These are phyloP conservation scores for Quercus gilva DNA, from an alignment of 306 rosid genomes.

Conservation along the genomic window DNA sequence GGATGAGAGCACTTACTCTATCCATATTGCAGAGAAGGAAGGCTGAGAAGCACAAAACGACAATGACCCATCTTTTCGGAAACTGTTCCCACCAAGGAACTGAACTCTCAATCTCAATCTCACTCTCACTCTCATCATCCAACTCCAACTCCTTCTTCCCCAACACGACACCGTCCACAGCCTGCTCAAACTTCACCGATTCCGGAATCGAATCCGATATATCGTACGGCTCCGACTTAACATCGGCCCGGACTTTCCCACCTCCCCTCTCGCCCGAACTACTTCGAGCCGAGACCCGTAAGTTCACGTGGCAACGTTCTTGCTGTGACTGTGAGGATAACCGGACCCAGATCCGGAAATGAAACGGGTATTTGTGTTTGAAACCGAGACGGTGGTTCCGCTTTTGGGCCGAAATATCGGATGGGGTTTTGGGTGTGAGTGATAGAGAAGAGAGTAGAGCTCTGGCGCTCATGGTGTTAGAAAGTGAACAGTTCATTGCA, in stretches of 20 bases:
- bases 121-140: neutral
- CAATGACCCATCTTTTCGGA: conserved; percentile 94
- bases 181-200: conserved; percentile 38
- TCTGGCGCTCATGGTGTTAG: conserved; percentile 55
- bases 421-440: conserved; percentile 34
- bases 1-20: conserved; percentile 45
- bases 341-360: conserved; percentile 4
- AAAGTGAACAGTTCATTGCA: conserved; percentile 1
- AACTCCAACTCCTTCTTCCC: conserved; percentile 39
- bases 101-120: neutral
- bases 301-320: conserved; percentile 14
- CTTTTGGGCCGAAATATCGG: conserved; percentile 24
- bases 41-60: conserved; percentile 82
- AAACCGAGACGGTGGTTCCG: conserved; percentile 11
- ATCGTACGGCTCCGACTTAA: conserved; percentile 57
- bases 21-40: conserved; percentile 98
- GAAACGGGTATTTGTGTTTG: neutral
- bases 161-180: conserved; percentile 4
- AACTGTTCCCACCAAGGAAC: conserved; percentile 68
- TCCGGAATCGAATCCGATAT: conserved; percentile 33
- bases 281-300: conserved; percentile 23
- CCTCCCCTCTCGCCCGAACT: conserved; percentile 21
- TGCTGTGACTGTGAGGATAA: conserved; percentile 8
- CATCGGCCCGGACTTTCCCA: conserved; percentile 58
- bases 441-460: conserved; percentile 61